These are phyloP conservation scores for Penstemon barbatus DNA, from an alignment of 257 asterid species.

Conservation along the genomic window DNA sequence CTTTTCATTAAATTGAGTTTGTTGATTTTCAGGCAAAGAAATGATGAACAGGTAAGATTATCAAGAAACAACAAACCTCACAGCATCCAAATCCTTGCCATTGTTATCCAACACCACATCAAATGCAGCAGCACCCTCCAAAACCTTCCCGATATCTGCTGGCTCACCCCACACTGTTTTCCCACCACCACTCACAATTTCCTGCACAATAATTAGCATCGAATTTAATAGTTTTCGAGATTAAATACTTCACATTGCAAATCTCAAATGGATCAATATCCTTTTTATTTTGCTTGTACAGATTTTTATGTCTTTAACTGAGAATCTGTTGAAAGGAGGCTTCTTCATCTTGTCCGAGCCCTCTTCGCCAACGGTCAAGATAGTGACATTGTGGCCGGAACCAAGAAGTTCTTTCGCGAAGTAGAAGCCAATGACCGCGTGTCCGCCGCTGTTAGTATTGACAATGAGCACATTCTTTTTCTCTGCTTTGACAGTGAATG, in stretches of 20 bases:
- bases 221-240: not conserved
- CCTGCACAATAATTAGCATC: conserved; percentile 50
- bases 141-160: conserved; percentile 63
- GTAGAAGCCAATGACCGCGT: conserved; percentile 90
- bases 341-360: conserved; percentile 97
- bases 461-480: conserved; percentile 83
- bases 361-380: conserved; percentile 87
- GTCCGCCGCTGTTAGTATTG: conserved; percentile 90
- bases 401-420: conserved; percentile 85
- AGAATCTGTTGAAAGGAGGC: conserved; percentile 90
- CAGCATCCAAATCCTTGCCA: conserved; percentile 92
- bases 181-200: conserved; percentile 81
- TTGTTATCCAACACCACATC: conserved; percentile 93
- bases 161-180: conserved; percentile 91
- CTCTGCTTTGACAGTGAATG: conserved; percentile 63
- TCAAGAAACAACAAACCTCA: conserved; percentile 44
- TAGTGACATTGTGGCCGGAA: conserved; percentile 72
- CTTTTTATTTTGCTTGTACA: not conserved
- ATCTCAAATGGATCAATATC: not conserved
- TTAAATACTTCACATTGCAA: not conserved
- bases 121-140: conserved; percentile 70
- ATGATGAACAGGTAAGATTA: not conserved
- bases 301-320: conserved; percentile 45
- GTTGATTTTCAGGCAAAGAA: not conserved
- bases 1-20: not conserved